Evolutionary conservation across 2,329 filamentous ascomycete species (phyloP).

Genomic region (Xylaria sp.): DNA sequence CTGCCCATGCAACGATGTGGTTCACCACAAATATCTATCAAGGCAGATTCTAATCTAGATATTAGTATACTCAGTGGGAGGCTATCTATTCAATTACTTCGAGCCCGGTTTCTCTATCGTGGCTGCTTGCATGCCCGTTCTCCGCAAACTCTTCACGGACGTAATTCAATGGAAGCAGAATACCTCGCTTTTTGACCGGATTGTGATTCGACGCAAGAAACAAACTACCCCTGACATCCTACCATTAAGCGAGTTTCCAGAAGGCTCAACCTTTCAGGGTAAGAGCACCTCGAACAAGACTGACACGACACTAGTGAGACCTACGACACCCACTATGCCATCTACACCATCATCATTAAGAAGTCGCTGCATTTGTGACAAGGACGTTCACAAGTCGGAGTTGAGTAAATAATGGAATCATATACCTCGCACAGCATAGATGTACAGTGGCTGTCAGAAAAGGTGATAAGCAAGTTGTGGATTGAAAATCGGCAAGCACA

Average conservation of each 20-base stretch:
- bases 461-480: background rate
- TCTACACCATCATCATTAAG: background rate
- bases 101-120: constrained; percentile 35
- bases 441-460: background rate
- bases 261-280: background rate
- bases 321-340: background rate
- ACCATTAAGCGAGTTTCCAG: constrained; percentile 23
- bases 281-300: constrained; percentile 18
- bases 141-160: constrained; percentile 36
- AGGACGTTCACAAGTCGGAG: background rate
- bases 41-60: constrained; percentile 17
- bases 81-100: constrained; percentile 38
- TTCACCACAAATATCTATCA: background rate
- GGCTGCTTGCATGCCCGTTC: constrained; percentile 37
- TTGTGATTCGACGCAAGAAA: constrained; percentile 8
- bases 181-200: background rate
- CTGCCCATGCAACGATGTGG: background rate
- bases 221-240: background rate
- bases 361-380: background rate
- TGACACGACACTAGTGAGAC: constrained; percentile 13
- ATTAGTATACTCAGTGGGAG: constrained; percentile 33
- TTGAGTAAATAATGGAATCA: background rate
- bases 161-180: constrained; percentile 29
- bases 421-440: background rate
- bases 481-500: background rate